Evolutionary conservation across 768 basidiomycete species (phyloP).

Genomic region (Boletus reticulatus): DNA sequence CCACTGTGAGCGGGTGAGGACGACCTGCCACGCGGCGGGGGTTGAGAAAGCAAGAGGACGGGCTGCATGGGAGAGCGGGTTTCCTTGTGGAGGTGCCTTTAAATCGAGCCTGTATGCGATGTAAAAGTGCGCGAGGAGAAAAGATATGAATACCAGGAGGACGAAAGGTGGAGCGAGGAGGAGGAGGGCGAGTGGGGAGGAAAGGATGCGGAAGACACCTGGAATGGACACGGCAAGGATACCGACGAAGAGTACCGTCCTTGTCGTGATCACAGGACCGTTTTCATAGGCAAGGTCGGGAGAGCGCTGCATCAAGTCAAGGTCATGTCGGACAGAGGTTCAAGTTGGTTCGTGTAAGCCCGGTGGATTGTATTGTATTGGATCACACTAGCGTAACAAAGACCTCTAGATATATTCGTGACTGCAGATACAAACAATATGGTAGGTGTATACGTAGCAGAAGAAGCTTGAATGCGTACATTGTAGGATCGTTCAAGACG

Average conservation of each 20-base stretch:
- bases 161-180: slow-evolving; percentile 63
- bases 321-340: not conserved
- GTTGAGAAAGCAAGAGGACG: slow-evolving; percentile 85
- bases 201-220: slow-evolving; percentile 49
- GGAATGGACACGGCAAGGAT: slow-evolving; percentile 59
- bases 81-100: slow-evolving; percentile 29
- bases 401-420: too few relatives aligned
- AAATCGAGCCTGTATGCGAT: slow-evolving; percentile 60
- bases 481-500: too few relatives aligned
- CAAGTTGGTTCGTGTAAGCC: too few relatives aligned
- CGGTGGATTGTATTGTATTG: too few relatives aligned
- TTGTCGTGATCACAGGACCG: slow-evolving; percentile 43
- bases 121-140: slow-evolving; percentile 53
- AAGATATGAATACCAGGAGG: slow-evolving; percentile 44
- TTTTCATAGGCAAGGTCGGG: slow-evolving; percentile 21
- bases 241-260: slow-evolving; percentile 55
- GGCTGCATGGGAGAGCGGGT: slow-evolving; percentile 53
- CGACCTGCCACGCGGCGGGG: slow-evolving; percentile 93
- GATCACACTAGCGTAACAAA: too few relatives aligned
- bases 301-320: slow-evolving; percentile 16
- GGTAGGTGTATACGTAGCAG: too few relatives aligned
- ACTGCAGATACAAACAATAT: too few relatives aligned
- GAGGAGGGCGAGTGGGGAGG: slow-evolving; percentile 64
- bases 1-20: slow-evolving; percentile 88
- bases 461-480: too few relatives aligned